Base-by-base conservation (phyloP, 495 filamentous ascomycete species). In the Aspergillus cavernicola region DNA sequence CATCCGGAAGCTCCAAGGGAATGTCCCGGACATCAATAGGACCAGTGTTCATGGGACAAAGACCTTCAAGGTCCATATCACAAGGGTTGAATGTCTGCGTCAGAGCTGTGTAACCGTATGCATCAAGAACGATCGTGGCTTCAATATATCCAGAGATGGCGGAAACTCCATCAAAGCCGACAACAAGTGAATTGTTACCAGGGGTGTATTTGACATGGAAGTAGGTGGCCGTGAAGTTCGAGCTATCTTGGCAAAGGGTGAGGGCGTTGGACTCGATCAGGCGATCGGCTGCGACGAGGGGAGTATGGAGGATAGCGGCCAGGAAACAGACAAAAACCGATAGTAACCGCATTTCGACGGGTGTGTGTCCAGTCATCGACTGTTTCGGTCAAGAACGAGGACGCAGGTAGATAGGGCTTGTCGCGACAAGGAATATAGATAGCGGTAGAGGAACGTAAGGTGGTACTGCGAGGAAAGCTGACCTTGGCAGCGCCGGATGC, bases 11-110 rank as follows among this genome's bases (percentile, higher is more conserved):
- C 8, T 73, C 64, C 16, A 92, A 68, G 56, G 86, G 87, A 58
- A 88, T 86, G 18, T 80, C 75, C 31, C 69, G 59, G 47, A 95
- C 76, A 56, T 86, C 76, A 68, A 97, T 86, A 55, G 86, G 82
- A 62, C 90, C 92, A 2, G 91, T 79, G 23, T 81, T 85, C 93
- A 98, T 98, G 40, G 92, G 92, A 71, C 93, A 98, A 65, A 98
- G 78, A 50, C 92, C 92, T 50, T 75, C 66, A 37, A 96, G 70
- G 35, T 80, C 71, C 55, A 79, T 68, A 2, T 78, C 67, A 80
- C 93, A 98, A 16, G 92, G 93, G 67, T 96, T 70, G 46, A 97
- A 59, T 2, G 72, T 81, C 54, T 83, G 73, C 35, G 70, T 69
- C 46, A 90, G 66, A 46, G 85, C 80, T 13, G 71, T 71, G 71